Conservation (phyloP, 83 land plant species). For the Thuja plicata region DNA sequence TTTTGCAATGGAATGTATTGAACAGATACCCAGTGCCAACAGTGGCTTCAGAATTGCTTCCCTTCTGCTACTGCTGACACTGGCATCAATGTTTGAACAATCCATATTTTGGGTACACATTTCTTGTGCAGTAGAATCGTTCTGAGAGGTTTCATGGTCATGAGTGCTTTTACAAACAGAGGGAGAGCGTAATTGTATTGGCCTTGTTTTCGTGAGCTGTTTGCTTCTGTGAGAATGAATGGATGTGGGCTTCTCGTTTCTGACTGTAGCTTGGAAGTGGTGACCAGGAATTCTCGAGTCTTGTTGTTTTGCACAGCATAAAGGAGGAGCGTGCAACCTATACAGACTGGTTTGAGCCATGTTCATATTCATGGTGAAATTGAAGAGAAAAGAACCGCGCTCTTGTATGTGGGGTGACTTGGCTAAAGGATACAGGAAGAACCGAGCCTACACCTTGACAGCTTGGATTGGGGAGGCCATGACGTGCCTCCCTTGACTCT, state of each 20-base stretch:
- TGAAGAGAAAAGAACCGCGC: background rate
- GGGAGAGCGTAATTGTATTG: background rate
- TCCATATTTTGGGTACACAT: background rate
- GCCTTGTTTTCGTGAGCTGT: background rate
- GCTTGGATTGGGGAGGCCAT: too few relatives aligned
- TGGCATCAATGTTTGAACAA: background rate
- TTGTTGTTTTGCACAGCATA: background rate
- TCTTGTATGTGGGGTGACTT: background rate
- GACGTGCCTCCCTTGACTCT: too few relatives aligned
- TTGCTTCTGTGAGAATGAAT: background rate
- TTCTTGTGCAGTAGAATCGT: background rate
- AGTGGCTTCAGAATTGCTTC: conserved; percentile 3
- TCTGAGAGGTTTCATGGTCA: background rate
- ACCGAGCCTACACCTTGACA: too few relatives aligned
- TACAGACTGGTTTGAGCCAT: background rate
- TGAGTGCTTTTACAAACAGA: background rate
- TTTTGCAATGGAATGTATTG: conserved; percentile 12
- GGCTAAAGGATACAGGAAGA: background rate
- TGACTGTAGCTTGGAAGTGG: background rate
- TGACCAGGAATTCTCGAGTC: background rate
- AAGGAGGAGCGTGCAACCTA: background rate
- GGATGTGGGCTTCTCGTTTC: background rate
- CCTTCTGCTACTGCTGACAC: background rate
- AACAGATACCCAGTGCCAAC: conserved; percentile 9
- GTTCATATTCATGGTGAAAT: background rate